Evolutionary conservation across 2,329 filamentous ascomycete genomes (phyloP), one percentile per base, ranked within the genome.

Genomic region (Macroventuria anomochaeta): DNA sequence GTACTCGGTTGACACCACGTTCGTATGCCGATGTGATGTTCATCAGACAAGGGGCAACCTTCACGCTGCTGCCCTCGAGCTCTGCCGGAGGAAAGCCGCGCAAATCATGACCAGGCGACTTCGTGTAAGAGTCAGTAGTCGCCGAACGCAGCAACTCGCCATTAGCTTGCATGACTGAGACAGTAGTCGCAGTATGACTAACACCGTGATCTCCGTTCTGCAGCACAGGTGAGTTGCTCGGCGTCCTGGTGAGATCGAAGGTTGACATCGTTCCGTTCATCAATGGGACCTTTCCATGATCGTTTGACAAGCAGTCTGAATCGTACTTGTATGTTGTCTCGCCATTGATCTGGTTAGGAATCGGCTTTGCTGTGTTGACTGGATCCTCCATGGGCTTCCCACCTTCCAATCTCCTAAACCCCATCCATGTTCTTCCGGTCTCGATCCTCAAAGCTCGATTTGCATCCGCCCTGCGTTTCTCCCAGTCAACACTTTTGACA

Each of bases 401-500:
- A 21, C 7, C n/a, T 12, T 37, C 33, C 8, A 36, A 4, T 23
- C 6, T 17, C 6, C 15, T 33, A 31, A 17, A 20, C 10, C n/a
- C 15, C 3, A 21, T 11, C 34, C 42, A 31, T 3, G 17, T 23
- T n/a, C 25, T 34, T n/a, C 36, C 36, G 7, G 36, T 53, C 11
- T 46, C 20, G 4, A 38, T 11, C 12, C 23, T 17, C 23, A 46
- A 18, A 3, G 8, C n/a, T 8, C 10, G 41, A 15, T 26, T 38
- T 5, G 23, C 37, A 32, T 32, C 23, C 8, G 32, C 26, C 7
- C 31, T 32, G 15, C 28, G 21, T 18, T 38, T 21, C 20, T 31
- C 28, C 43, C 44, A 39, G 21, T 53, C 38, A 1, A 53, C 10
- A n/a, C 15, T 48, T 5, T 39, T 23, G 5, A 53, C 17, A 2